Conservation (phyloP, 345 rosid genomes). For the Gossypium herbaceum region DNA sequence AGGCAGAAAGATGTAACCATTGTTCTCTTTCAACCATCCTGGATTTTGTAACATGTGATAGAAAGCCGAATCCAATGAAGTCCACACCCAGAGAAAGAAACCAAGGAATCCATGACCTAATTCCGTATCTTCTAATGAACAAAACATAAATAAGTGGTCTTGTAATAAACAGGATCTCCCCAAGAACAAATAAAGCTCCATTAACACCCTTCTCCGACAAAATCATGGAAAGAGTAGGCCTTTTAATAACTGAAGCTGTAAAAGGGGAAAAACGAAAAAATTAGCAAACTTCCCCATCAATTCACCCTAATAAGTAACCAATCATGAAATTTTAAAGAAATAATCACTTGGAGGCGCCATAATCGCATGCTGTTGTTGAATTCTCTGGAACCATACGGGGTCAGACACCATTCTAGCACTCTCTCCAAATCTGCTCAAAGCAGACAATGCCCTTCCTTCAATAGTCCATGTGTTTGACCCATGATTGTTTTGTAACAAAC, state of each 20-base stretch:
- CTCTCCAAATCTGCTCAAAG: constrained; percentile 77
- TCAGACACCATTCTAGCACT: constrained; percentile 55
- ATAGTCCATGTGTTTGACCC: constrained; percentile 49
- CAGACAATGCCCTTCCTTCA: constrained; percentile 81
- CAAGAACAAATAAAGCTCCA: constrained; percentile 61
- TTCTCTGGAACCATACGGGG: constrained; percentile 53
- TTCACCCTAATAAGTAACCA: background rate
- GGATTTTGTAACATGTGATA: constrained; percentile 40
- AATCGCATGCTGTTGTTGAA: constrained; percentile 61
- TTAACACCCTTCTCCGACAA: constrained; percentile 65
- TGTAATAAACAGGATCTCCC: constrained; percentile 69
- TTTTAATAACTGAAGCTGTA: constrained; percentile 39
- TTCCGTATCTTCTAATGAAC: constrained; percentile 71
- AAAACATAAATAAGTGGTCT: constrained; percentile 91
- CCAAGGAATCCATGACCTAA: constrained; percentile 95
- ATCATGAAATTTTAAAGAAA: constrained; percentile 7
- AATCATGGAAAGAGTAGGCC: constrained; percentile 45
- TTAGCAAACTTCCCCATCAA: constrained; percentile 10
- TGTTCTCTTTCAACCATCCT: constrained; percentile 34
- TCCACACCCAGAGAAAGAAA: constrained; percentile 74
- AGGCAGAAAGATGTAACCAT: constrained; percentile 38
- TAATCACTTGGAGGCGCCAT: constrained; percentile 52
- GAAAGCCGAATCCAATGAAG: constrained; percentile 48
- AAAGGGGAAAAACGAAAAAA: constrained; percentile 4
- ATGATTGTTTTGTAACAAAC: constrained; percentile 26